Percentiles rank a stretch among this genome's conserved stretches.
phyloP scores from a whole-genome alignment of 768 basidiomycete species.

The Mycena belliarum region DNA sequence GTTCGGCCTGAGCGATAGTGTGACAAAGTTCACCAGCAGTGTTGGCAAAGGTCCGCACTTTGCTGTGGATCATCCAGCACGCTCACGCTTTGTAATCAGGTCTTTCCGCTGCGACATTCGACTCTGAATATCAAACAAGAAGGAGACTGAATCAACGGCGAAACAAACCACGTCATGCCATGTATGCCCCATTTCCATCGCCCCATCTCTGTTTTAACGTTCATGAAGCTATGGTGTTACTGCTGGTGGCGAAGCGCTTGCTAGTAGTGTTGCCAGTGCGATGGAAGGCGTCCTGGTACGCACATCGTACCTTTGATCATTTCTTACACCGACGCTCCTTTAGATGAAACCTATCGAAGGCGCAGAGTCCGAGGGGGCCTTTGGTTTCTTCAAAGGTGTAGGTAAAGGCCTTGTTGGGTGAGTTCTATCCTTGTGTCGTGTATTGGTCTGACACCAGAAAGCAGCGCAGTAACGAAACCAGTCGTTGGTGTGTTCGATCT shows the following conservation, averaged over 20 bases:
- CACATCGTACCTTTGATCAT: not conserved
- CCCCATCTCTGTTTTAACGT: not conserved
- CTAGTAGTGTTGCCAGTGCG: conserved; percentile 91
- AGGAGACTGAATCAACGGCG: conserved; percentile 86
- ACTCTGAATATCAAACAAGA: conserved; percentile 91
- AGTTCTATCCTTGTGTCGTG: conserved; percentile 11
- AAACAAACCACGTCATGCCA: conserved; percentile 94
- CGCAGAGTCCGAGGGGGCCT: conserved; percentile 89
- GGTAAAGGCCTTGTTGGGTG: conserved; percentile 96
- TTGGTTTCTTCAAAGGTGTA: conserved; percentile 97
- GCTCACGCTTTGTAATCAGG: conserved; percentile 45
- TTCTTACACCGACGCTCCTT: not conserved
- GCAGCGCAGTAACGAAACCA: conserved; percentile 91
- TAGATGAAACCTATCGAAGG: conserved; percentile 98
- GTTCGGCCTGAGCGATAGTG: conserved; percentile 92
- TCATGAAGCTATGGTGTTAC: conserved; percentile 84
- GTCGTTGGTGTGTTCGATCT: conserved; percentile 96
- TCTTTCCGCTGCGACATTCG: conserved; percentile 94
- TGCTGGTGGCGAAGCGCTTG: conserved; percentile 91
- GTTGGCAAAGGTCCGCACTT: conserved; percentile 80
- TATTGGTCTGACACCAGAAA: not conserved
- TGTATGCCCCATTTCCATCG: conserved; percentile 49
- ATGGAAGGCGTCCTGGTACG: conserved; percentile 90
- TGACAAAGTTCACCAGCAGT: conserved; percentile 98
- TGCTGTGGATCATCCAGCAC: not conserved